Evolutionary conservation across 805 yeast genomes (phyloP), one percentile per base, ranked within the genome.

Genomic region (Torulaspora quercuum): DNA sequence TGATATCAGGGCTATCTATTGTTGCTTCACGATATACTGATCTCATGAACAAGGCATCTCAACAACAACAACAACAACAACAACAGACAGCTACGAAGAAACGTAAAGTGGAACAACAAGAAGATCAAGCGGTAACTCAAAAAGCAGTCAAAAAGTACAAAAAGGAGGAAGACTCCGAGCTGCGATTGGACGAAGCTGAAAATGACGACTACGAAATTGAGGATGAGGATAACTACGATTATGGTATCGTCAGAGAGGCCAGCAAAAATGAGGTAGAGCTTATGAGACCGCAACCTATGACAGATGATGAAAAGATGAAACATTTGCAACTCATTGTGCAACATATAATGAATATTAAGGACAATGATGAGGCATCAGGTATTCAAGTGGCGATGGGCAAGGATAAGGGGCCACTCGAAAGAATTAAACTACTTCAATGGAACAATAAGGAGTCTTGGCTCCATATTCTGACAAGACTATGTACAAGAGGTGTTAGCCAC

Each of bases 361-460:
- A 50, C 27, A 43, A 46, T 10, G 50, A 50, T 16, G 53, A 49
- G 29, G 38, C 32, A 3, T 31, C 46, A 2, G 50, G 44, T 4
- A 29, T 40, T 12, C 17, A 35, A 5, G 31, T 35, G 4, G 23
- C 43, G 7, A n/a, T 35, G 18, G 38, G 37, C 44, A 31, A 61
- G 46, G 49, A 46, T 45, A n/a, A 50, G 2, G 29, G 37, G 13
- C 51, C 57, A 7, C 38, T 55, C 20, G 41, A 53, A 24, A 55
- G 50, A 28, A 39, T 55, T 11, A 52, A 52, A 25, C 35, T 59
- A 34, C 51, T 69, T 10, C 78, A 76, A 34, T 73, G 90, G 70
- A 72, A 78, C 6, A 76, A 72, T 32, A 72, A 70, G 25, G 80
- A 80, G 44, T 76, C 90, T 1, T 88, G 96, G 95, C 64, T 86